phyloP scores from a whole-genome alignment of 192 early-diverging fungal genomes.

The Spinellus fusiger region DNA sequence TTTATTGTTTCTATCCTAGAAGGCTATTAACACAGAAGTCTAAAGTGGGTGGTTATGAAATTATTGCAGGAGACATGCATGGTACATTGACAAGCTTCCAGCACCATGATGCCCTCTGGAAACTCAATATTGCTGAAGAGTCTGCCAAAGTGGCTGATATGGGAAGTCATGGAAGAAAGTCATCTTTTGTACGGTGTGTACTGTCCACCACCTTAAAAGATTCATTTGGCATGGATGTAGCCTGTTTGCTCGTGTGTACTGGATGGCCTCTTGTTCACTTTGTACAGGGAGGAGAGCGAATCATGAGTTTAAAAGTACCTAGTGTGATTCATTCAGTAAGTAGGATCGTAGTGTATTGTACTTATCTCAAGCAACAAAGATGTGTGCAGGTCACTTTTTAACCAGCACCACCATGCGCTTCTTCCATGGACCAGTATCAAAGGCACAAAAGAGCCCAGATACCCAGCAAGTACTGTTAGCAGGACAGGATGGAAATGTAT shows the following conservation, averaged over 20 bases:
- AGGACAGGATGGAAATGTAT: conserved; percentile 25
- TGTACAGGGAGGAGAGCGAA: conserved; percentile 25
- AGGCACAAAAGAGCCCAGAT: neutral
- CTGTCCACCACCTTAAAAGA: conserved; percentile 22
- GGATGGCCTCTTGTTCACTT: conserved; percentile 28
- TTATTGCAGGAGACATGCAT: conserved; percentile 27
- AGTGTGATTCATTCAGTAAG: conserved; percentile 25
- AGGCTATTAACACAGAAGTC: neutral
- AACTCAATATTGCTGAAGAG: conserved; percentile 26
- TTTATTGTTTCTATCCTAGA: neutral
- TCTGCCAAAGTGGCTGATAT: conserved; percentile 11
- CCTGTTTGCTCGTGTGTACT: conserved; percentile 29
- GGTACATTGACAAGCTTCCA: conserved; percentile 28
- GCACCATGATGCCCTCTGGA: conserved; percentile 21
- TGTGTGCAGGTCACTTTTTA: conserved; percentile 30
- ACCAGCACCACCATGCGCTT: neutral
- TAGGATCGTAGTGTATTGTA: neutral
- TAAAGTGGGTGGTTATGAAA: conserved; percentile 29
- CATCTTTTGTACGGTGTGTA: conserved; percentile 19
- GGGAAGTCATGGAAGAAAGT: conserved; percentile 8
- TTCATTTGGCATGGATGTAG: conserved; percentile 15
- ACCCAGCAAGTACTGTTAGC: conserved; percentile 25
- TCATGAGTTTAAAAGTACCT: conserved; percentile 15
- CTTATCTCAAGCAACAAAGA: conserved; percentile 2
- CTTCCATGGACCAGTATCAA: neutral